Evolutionary conservation across 2,329 filamentous ascomycete species (phyloP), one percentile per base, ranked within the genome.

Genomic region (Xylariaceae sp.): DNA sequence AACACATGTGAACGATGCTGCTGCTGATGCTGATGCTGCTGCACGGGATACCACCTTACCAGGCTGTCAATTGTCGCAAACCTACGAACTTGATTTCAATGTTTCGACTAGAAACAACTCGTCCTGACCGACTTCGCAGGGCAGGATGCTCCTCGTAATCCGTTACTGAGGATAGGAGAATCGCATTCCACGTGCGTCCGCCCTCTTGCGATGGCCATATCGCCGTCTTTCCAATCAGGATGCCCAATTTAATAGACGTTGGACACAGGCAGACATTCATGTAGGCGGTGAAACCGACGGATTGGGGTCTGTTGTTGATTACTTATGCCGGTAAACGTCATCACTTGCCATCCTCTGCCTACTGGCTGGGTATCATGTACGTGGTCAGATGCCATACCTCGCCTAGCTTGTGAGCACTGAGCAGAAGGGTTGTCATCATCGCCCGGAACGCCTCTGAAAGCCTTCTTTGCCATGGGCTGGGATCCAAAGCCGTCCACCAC

Each of bases 291-390:
- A 57, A 52, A 56, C 47, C 51, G n/a, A 51, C 54, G 50, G 30
- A 51, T 18, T 53, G 37, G 51, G 52, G 53, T 52, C 51, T 5
- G 49, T 34, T 35, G 23, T 23, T 49, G 47, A n/a, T 17, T 45
- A 7, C 47, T 49, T 42, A 64, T 64, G 62, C 49, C 51, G 56
- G 58, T 23, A 61, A 60, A 64, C 62, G 62, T 64, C 62, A 64
- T 62, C 53, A 34, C 48, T 56, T 58, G 49, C 58, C 56, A 62
- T 44, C 51, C 48, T 51, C 18, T 47, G n/a, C n/a, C 37, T 42
- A 42, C 37, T 13, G 8, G 37, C 37, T 42, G 11, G 37, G 37
- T 42, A 42, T 42, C n/a, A 23, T 49, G 15, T 51, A 15, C 49
- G 49, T 35, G 23, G 47, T 52, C 50, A 39, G 5, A 37, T 45